Evolutionary conservation across 257 asterid species (phyloP).

Genomic region (Solanum pimpinellifolium): DNA sequence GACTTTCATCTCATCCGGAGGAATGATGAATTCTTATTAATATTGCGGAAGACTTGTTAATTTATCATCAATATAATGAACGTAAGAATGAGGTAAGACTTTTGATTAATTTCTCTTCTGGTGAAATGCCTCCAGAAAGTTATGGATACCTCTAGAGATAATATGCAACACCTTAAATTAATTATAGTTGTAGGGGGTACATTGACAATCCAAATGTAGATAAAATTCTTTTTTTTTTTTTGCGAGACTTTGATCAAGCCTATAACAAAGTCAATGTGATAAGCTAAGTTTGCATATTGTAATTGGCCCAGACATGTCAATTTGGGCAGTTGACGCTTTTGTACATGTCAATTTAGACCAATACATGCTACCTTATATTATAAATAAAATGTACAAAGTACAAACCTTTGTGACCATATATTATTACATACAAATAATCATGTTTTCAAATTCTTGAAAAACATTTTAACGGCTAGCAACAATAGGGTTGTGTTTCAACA

Average conservation of each 20-base stretch:
- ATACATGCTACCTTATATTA: background rate
- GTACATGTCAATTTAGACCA: background rate
- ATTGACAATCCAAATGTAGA: too few species aligned
- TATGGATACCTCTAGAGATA: background rate
- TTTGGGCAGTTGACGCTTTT: background rate
- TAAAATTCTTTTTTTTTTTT: too few species aligned
- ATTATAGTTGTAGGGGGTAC: background rate
- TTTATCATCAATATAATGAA: too few species aligned
- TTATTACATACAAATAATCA: background rate
- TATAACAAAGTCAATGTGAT: background rate
- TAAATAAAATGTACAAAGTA: background rate
- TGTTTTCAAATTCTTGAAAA: background rate
- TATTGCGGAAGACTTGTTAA: too few species aligned
- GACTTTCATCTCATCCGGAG: too few species aligned
- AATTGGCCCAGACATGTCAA: background rate
- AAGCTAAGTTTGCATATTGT: background rate
- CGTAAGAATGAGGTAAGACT: too few species aligned
- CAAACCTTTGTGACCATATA: background rate
- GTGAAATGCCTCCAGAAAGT: background rate
- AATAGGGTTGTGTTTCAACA: background rate
- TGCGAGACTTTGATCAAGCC: background rate
- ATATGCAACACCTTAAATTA: background rate
- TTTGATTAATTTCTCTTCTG: background rate
- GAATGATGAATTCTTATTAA: too few species aligned
- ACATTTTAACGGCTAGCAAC: background rate